These are phyloP conservation scores for Zygosaccharomyces pseudorouxii DNA, from an alignment of 805 yeast species.

Conservation along the genomic window DNA sequence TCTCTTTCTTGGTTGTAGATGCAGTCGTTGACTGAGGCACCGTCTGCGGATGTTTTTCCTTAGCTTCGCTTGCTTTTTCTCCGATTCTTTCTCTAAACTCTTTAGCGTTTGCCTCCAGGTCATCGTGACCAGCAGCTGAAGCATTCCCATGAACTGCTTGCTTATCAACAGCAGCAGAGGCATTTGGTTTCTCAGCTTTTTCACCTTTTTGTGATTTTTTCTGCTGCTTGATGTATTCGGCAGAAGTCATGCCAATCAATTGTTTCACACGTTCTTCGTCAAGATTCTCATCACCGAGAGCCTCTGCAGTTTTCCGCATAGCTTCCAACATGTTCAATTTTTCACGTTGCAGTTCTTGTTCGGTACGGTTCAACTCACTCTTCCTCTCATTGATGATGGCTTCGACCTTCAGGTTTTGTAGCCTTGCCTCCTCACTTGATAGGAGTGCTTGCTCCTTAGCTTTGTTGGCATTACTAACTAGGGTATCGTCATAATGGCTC, in stretches of 20 bases:
- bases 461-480: conserved; percentile 29
- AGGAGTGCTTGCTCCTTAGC: conserved; percentile 37
- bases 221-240: conserved; percentile 26
- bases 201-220: conserved; percentile 15
- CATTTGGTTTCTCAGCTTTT: conserved; percentile 9
- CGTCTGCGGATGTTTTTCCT: conserved; percentile 10
- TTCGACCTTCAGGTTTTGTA: conserved; percentile 38
- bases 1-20: background rate
- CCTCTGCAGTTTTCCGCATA: conserved; percentile 40
- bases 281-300: conserved; percentile 29
- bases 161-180: conserved; percentile 7
- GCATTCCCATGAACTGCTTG: conserved; percentile 5
- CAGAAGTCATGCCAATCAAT: conserved; percentile 31
- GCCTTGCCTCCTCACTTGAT: conserved; percentile 33
- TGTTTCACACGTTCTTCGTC: conserved; percentile 33
- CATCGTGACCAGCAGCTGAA: conserved; percentile 5
- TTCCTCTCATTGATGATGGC: conserved; percentile 37
- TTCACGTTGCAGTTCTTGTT: conserved; percentile 37
- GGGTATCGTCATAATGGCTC: conserved; percentile 19
- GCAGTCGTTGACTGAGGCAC: background rate
- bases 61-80: conserved; percentile 17
- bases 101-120: conserved; percentile 3
- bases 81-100: conserved; percentile 2
- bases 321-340: conserved; percentile 33
- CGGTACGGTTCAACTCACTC: conserved; percentile 34